phyloP scores from a whole-genome alignment of 768 basidiomycete species.

The Dacryopinax primogenitus region DNA sequence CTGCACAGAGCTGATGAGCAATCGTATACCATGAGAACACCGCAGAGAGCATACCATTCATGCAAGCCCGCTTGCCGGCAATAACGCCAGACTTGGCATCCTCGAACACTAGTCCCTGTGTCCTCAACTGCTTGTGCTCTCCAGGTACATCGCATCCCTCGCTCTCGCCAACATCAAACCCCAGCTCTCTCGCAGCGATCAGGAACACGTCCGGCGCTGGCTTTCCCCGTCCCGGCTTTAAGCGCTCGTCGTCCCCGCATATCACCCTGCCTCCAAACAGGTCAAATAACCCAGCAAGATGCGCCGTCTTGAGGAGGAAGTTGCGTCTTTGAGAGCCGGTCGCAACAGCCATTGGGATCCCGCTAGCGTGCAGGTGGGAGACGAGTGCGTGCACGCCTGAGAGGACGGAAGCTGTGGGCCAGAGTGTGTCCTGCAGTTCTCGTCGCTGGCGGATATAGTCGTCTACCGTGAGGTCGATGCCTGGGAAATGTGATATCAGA shows the following conservation, averaged over 20 bases:
- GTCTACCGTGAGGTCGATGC: slow-evolving; percentile 49
- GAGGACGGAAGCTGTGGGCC: slow-evolving; percentile 59
- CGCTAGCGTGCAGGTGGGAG: slow-evolving; percentile 51
- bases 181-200: slow-evolving; percentile 46
- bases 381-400: slow-evolving; percentile 61
- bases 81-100: slow-evolving; percentile 65
- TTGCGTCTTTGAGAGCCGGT: slow-evolving; percentile 60
- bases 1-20: slow-evolving; percentile 29
- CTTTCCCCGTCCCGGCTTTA: slow-evolving; percentile 39
- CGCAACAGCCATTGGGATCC: slow-evolving; percentile 67
- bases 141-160: slow-evolving; percentile 22
- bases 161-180: slow-evolving; percentile 27
- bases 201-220: slow-evolving; percentile 75
- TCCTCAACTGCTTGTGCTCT: slow-evolving; percentile 37
- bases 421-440: slow-evolving; percentile 45
- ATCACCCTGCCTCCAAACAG: slow-evolving; percentile 53
- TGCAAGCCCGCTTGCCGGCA: slow-evolving; percentile 71
- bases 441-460: slow-evolving; percentile 47
- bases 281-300: slow-evolving; percentile 45
- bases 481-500: slow-evolving; percentile 65
- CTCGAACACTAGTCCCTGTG: slow-evolving; percentile 66
- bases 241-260: slow-evolving; percentile 52
- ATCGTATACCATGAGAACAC: not conserved
- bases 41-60: slow-evolving; percentile 48
- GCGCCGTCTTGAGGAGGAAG: slow-evolving; percentile 52